A percentile compares a stretch with the other conserved stretches of the same genome.
These are phyloP conservation scores for Neonectria magnoliae DNA, from an alignment of 2,329 filamentous ascomycete genomes.

Conservation along the genomic window DNA sequence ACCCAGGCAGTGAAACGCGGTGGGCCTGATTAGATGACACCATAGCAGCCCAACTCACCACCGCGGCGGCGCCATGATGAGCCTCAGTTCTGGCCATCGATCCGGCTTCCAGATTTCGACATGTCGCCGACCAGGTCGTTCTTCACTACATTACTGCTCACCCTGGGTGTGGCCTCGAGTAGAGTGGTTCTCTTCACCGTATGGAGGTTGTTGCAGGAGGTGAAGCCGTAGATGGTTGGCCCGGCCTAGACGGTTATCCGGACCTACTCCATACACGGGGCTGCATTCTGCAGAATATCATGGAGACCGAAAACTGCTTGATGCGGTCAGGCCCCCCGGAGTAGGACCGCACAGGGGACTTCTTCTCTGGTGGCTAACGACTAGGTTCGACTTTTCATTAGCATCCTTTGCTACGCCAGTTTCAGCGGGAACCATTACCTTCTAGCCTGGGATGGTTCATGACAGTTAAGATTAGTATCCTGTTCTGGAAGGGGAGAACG, in stretches of 20 bases:
- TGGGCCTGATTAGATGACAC: conserved; percentile 2
- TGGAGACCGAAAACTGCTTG: not conserved
- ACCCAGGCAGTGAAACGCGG: conserved; percentile 5
- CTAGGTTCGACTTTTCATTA: not conserved
- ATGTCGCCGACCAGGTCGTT: conserved; percentile 10
- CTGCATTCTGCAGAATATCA: conserved; percentile 20
- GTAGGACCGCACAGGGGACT: not conserved
- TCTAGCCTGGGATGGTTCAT: conserved; percentile 2
- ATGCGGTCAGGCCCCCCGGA: not conserved
- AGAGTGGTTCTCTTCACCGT: not conserved
- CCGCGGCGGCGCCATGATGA: conserved; percentile 2
- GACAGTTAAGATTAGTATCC: not conserved
- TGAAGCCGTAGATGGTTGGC: not conserved
- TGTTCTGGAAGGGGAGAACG: not conserved
- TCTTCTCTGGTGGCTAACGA: not conserved
- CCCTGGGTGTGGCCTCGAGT: conserved; percentile 3
- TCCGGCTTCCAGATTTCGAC: conserved; percentile 19
- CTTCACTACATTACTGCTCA: not conserved
- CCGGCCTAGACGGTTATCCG: not conserved
- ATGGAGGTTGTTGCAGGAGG: not conserved
- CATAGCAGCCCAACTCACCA: conserved; percentile 5
- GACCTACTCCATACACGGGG: not conserved
- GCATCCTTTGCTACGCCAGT: not conserved
- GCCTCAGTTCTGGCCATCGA: conserved; percentile 8
- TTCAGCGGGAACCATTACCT: conserved; percentile 7